Evolutionary conservation across 2,329 filamentous ascomycete genomes (phyloP).

Genomic region (Shiraia bambusicola): DNA sequence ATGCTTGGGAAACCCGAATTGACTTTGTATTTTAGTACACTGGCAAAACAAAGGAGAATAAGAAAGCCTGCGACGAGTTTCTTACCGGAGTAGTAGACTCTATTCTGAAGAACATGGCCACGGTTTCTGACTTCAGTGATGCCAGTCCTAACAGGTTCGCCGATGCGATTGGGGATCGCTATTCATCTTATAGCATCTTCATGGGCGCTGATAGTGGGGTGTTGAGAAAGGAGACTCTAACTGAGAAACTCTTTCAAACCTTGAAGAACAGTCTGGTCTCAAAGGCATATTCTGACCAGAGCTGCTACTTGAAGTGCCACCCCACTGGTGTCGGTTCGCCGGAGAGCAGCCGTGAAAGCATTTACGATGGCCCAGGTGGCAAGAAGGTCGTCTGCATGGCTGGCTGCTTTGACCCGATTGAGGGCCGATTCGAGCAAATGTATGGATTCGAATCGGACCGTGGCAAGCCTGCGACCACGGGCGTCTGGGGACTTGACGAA

Average conservation of each 20-base stretch:
- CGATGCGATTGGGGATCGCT: background rate
- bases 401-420: conserved; percentile 3
- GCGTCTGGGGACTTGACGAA: conserved; percentile 1
- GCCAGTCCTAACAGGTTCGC: background rate
- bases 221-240: background rate
- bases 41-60: background rate
- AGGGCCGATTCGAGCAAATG: background rate
- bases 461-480: background rate
- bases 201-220: background rate
- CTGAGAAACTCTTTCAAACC: conserved; percentile 1
- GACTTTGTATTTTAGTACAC: background rate
- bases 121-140: background rate
- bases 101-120: background rate
- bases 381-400: background rate
- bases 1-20: too few relatives aligned
- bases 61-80: background rate
- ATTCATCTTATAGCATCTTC: background rate
- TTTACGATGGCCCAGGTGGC: background rate
- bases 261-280: conserved; percentile 5
- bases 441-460: conserved; percentile 1
- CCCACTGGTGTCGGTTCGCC: background rate
- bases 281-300: conserved; percentile 5
- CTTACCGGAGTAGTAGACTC: background rate
- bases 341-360: background rate
- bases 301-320: conserved; percentile 4